A percentile compares a stretch with the other conserved stretches of the same genome.
Evolutionary conservation across 176 grass and related monocot genomes (phyloP).

Genomic region (Areca catechu): DNA sequence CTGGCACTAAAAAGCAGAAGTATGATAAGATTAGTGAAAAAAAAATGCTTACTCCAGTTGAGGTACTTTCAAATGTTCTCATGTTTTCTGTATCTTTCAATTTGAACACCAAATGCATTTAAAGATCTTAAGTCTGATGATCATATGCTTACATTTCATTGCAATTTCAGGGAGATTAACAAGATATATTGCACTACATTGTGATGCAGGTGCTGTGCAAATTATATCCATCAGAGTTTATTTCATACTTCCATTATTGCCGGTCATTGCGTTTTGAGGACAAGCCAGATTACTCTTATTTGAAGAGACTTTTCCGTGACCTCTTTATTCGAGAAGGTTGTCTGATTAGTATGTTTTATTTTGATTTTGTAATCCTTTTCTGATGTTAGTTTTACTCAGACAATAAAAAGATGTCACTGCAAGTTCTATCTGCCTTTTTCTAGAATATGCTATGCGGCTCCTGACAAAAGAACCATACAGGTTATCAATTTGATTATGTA

Average conservation of each 20-base stretch:
- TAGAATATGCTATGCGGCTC: background rate
- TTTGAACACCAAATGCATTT: too few relatives aligned
- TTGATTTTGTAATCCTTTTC: too few relatives aligned
- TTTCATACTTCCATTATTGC: slow-evolving; percentile 87
- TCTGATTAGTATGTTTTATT: background rate
- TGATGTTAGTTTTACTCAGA: too few relatives aligned
- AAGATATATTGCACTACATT: slow-evolving; percentile 5
- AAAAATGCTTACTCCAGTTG: slow-evolving; percentile 89
- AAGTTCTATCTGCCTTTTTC: too few relatives aligned
- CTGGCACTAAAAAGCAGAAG: slow-evolving; percentile 94
- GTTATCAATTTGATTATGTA: slow-evolving; percentile 88
- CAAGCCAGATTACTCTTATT: slow-evolving; percentile 78
- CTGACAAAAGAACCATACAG: slow-evolving; percentile 28
- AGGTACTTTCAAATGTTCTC: slow-evolving; percentile 41
- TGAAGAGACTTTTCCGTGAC: slow-evolving; percentile 81
- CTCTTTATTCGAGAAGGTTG: slow-evolving; percentile 85
- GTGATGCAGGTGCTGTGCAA: slow-evolving; percentile 71
- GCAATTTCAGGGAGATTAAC: background rate
- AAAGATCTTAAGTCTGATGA: background rate
- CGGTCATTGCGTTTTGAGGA: slow-evolving; percentile 81
- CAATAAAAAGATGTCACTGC: too few relatives aligned
- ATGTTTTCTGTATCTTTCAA: background rate
- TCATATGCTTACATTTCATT: slow-evolving; percentile 3
- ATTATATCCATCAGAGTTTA: slow-evolving; percentile 74
- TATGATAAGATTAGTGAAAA: slow-evolving; percentile 97